Evolutionary conservation across 495 filamentous ascomycete genomes (phyloP), one percentile per base, ranked within the genome.

Genomic region (Parathielavia appendiculata): DNA sequence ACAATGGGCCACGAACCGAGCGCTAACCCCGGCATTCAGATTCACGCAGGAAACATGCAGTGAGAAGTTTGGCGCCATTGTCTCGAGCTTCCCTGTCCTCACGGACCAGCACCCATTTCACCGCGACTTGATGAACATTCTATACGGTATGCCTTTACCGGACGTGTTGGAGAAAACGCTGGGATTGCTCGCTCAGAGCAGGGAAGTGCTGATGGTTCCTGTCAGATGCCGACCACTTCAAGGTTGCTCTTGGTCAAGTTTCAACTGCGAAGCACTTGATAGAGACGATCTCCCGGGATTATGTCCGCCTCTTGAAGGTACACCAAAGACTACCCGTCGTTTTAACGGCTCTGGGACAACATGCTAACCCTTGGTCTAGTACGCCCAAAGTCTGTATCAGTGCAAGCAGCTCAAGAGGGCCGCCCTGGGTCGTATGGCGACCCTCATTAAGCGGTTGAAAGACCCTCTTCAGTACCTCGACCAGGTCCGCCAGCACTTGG

Each of bases 61-160:
- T 54, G 93, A 98, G 65, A 96, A 97, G 76, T 84, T 98, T 58
- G 85, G 82, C 60, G 79, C 84, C 34, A 96, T 96, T 67, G 82
- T 97, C 58, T 87, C 92, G 71, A 91, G 89, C 66, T 98, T 98
- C 69, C 93, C 93, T 34, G 79, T 91, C n/a, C 78, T 98, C 36
- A 84, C 90, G 62, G 93, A 98, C 67, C 92, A 97, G 71, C 93
- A 98, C 71, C 93, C 93, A 43, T 98, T 98, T 80, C 93, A 88
- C 80, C 83, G 81, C 76, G 75, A 81, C 75, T 70, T 78, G 66
- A 72, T 76, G 60, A 77, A 78, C 60, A 74, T 70, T 38, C 69
- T 92, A 75, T 91, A 91, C 71, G 89, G 64, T 66, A 55, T 17
- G 64, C 17, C 16, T 40, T 19, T 0, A 12, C 12, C 14, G 14